A percentile compares a stretch with the other conserved stretches of the same genome.
phyloP scores from a whole-genome alignment of 805 yeast genomes.

The Grigorovia transvaalensis region DNA sequence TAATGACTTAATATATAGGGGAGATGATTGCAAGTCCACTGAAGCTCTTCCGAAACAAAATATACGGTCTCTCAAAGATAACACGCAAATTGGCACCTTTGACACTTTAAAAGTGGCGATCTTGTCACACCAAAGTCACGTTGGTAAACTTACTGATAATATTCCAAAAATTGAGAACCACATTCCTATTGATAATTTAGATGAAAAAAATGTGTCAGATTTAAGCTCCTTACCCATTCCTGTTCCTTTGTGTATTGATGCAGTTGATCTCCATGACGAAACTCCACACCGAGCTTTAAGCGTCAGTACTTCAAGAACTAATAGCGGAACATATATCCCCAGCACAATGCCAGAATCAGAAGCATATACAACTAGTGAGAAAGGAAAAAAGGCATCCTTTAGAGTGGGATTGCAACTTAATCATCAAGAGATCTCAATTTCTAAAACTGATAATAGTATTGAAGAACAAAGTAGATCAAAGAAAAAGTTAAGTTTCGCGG shows the following conservation, averaged over 20 bases:
- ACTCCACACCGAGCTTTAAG: neutral
- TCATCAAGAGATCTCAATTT: neutral
- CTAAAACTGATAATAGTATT: neutral
- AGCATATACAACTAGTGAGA: neutral
- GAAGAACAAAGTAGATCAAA: slow-evolving; percentile 6
- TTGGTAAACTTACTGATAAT: neutral
- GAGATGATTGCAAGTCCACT: neutral
- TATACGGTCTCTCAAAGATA: neutral
- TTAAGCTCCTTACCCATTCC: slow-evolving; percentile 19
- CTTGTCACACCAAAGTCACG: neutral
- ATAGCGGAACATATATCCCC: neutral
- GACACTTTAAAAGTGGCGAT: neutral
- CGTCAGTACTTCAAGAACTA: neutral
- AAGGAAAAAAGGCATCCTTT: neutral
- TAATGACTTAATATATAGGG: neutral
- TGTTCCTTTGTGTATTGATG: slow-evolving; percentile 6
- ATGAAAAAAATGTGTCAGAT: slow-evolving; percentile 18
- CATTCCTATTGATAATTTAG: slow-evolving; percentile 7
- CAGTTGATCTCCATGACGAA: neutral
- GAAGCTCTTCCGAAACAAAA: neutral
- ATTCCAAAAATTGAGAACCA: slow-evolving; percentile 2
- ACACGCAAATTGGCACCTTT: neutral
- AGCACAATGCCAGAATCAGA: neutral
- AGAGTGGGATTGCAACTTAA: neutral
- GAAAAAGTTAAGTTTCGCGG: slow-evolving; percentile 30